Conservation (phyloP, 352 stramenopile species). For the Detonula confervacea region DNA sequence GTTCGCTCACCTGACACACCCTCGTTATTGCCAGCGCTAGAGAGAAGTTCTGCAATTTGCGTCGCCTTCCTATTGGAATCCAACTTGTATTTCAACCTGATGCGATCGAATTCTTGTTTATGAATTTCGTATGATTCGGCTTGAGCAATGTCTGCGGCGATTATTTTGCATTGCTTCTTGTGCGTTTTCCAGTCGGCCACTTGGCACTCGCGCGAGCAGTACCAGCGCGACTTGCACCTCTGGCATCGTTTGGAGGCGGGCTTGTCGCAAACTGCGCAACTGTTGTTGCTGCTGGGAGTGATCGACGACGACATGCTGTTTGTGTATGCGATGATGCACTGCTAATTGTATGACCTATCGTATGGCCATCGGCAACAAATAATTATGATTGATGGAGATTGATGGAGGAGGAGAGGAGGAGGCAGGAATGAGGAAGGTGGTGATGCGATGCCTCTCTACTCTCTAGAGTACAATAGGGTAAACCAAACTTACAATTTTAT, state of each 20-base stretch:
- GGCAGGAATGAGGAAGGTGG: no score
- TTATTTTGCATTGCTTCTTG: constrained; percentile 44
- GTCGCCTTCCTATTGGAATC: constrained; percentile 54
- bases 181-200: constrained; percentile 66
- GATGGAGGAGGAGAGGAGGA: no score
- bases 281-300: no score
- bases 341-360: no score
- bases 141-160: constrained; percentile 55
- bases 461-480: no score
- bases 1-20: no score
- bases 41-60: constrained; percentile 66
- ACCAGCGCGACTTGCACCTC: constrained; percentile 46
- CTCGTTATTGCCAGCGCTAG: constrained; percentile 43
- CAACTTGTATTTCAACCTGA: constrained; percentile 66
- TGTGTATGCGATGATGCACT: no score
- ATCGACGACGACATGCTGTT: no score
- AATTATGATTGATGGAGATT: no score
- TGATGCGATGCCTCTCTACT: no score
- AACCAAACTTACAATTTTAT: no score
- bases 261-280: constrained; percentile 35
- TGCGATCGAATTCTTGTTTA: constrained; percentile 74
- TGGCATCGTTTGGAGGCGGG: constrained; percentile 41
- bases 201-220: constrained; percentile 51
- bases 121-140: constrained; percentile 65
- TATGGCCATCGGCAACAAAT: no score